phyloP scores from a whole-genome alignment of 257 asterid genomes.

The Solanum chiquidenum region DNA sequence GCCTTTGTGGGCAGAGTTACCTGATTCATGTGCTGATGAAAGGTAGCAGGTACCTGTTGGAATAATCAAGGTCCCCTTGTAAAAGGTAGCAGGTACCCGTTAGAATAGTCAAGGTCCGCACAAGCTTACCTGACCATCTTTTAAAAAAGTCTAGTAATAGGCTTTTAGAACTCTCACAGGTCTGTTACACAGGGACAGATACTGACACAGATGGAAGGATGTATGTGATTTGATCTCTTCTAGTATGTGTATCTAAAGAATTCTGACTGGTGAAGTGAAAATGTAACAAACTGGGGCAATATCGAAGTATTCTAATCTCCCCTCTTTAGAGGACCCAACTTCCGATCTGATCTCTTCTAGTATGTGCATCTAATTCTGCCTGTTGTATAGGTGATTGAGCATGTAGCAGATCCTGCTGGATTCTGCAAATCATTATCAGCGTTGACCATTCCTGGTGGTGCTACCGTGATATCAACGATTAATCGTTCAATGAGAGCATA shows the following conservation, averaged over 20 bases:
- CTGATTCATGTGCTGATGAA: not conserved
- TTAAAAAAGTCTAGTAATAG: not conserved
- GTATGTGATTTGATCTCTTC: not conserved
- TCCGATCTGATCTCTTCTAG: not conserved
- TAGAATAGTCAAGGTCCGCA: not conserved
- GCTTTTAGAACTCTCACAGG: not conserved
- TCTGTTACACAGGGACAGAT: not conserved
- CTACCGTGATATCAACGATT: constrained; percentile 73
- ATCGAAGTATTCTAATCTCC: not conserved
- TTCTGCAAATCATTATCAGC: constrained; percentile 89
- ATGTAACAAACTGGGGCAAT: not conserved
- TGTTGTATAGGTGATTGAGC: constrained; percentile 78
- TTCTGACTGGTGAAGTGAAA: not conserved
- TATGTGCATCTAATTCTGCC: not conserved
- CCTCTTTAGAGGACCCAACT: not conserved
- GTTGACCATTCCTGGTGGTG: constrained; percentile 56
- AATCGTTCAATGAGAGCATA: constrained; percentile 95
- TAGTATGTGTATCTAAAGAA: not conserved
- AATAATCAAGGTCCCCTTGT: not conserved
- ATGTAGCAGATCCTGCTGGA: constrained; percentile 79
- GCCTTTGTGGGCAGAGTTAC: not conserved
- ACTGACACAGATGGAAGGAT: not conserved
- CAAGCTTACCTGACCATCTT: not conserved
- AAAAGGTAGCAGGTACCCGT: not conserved
- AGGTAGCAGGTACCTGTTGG: not conserved